Evolutionary conservation across 1,284 basidiomycete genomes (phyloP).

Genomic region (Boletus sp.): DNA sequence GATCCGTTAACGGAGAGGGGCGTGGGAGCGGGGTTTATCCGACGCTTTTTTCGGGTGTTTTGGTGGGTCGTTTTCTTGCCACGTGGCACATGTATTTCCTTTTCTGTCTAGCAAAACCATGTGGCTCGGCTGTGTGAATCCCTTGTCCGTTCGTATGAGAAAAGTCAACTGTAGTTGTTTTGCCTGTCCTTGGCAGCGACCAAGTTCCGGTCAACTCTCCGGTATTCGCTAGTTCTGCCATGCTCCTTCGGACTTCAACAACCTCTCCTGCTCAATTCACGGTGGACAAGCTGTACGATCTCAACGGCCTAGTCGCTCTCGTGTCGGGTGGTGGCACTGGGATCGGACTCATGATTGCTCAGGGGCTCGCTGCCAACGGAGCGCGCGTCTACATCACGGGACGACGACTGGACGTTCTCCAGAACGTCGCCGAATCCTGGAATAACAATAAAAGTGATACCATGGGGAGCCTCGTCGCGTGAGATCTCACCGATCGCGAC

Average conservation of each 20-base stretch:
- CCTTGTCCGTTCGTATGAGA: too few species aligned
- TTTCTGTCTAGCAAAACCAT: too few species aligned
- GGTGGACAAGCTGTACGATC: slow-evolving; percentile 48
- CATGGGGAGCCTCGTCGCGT: slow-evolving; percentile 56
- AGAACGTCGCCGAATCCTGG: slow-evolving; percentile 50
- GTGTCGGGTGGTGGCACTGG: slow-evolving; percentile 81
- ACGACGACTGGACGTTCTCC: slow-evolving; percentile 58
- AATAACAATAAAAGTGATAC: slow-evolving; percentile 35
- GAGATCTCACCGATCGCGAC: slow-evolving; percentile 27
- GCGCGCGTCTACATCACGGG: slow-evolving; percentile 81
- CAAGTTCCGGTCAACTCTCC: too few species aligned
- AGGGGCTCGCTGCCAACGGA: slow-evolving; percentile 71
- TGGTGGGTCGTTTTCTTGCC: too few species aligned
- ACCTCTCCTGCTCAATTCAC: slow-evolving; percentile 24
- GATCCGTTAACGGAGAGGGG: slow-evolving; percentile 58
- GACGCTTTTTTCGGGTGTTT: too few species aligned
- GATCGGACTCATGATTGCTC: slow-evolving; percentile 73
- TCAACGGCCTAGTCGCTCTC: slow-evolving; percentile 61
- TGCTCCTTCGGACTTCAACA: too few species aligned
- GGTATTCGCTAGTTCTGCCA: too few species aligned
- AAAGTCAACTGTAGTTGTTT: too few species aligned
- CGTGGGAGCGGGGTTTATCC: too few species aligned
- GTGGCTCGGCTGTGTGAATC: too few species aligned
- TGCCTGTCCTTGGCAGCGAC: too few species aligned
- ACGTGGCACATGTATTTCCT: too few species aligned